A percentile compares a stretch with the other conserved stretches of the same genome.
phyloP scores from a whole-genome alignment of 768 basidiomycete genomes.

The Leccinellum luteum region DNA sequence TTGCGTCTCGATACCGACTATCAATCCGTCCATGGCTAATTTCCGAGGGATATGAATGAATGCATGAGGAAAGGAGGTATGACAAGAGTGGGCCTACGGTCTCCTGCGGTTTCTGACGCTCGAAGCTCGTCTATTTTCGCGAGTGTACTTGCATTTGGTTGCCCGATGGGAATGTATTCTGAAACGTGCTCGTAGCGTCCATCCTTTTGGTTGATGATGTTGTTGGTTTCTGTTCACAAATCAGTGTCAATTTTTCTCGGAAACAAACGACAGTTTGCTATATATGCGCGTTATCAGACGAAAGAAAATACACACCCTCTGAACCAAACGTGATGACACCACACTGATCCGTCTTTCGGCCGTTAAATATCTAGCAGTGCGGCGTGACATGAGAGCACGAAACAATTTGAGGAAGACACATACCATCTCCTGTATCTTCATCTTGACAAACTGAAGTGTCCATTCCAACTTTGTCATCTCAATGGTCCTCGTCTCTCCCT shows the following conservation, averaged over 20 bases:
- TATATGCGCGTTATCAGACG: not conserved
- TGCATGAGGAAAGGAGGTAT: not conserved
- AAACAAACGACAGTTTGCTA: not conserved
- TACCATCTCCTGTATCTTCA: constrained; percentile 92
- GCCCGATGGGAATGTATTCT: constrained; percentile 66
- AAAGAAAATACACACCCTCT: constrained; percentile 47
- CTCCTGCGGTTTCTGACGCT: constrained; percentile 57
- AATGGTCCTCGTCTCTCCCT: constrained; percentile 47
- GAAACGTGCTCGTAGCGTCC: constrained; percentile 74
- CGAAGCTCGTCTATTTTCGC: constrained; percentile 59
- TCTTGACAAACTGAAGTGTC: constrained; percentile 81
- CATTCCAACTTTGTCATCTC: constrained; percentile 80
- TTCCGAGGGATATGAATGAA: not conserved
- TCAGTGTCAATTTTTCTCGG: not conserved
- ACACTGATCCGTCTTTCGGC: constrained; percentile 91
- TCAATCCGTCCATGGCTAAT: constrained; percentile 80
- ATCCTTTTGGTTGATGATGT: constrained; percentile 55
- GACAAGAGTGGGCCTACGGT: constrained; percentile 47
- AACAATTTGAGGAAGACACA: constrained; percentile 2
- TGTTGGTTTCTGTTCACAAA: constrained; percentile 53
- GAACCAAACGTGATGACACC: constrained; percentile 89
- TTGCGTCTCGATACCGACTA: constrained; percentile 85
- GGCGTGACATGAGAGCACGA: not conserved
- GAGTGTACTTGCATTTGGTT: constrained; percentile 65
- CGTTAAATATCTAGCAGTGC: constrained; percentile 72